Evolutionary conservation across 768 basidiomycete genomes (phyloP), one percentile per base, ranked within the genome.

Genomic region (Myochromella boudieri): DNA sequence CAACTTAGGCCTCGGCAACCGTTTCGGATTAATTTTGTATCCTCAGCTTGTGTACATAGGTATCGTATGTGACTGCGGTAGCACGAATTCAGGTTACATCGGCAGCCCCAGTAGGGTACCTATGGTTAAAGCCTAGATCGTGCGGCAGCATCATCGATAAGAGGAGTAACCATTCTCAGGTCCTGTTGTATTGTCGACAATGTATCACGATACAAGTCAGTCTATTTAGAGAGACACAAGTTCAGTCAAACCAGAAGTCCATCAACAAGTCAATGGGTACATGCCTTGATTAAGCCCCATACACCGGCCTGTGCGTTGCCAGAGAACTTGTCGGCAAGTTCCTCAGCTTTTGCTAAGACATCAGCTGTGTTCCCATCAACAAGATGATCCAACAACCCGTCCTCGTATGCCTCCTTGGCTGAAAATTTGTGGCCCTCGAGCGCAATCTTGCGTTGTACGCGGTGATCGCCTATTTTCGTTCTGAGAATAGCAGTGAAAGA

Each of bases 391-490:
- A 95, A 65, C 10, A 93, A 65, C 3, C 86, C 86, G 15, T 71
- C 73, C 15, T 74, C 65, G 6, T 84, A 69, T 2, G 88, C 84
- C 59, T 95, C 91, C 5, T 67, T 46, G 1, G 91, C 80, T 0
- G 85, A 81, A 61, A 89, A 94, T 32, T 87, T 77, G 56, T 90
- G 77, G 0, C 88, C 93, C 55, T 91, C 89, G 2, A 95, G 70
- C 10, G 82, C 81, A 33, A 92, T 82, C 57, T 87, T 85, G 40
- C 90, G 82, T 6, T 81, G 75, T 9, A 82, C 56, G 20, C 66
- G 66, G 12, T 76, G 75, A 54, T 81, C 74, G 6, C 82, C 75
- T 5, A 90, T 67, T 55, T 91, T 93, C 20, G 78, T 77, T 6
- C 72, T 71, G 20, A 88, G 61, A 37, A 94, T 62, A 3, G 78